Base-by-base conservation (phyloP, 2,329 filamentous ascomycete genomes). In the Hawksworthiomyces lignivorus region DNA sequence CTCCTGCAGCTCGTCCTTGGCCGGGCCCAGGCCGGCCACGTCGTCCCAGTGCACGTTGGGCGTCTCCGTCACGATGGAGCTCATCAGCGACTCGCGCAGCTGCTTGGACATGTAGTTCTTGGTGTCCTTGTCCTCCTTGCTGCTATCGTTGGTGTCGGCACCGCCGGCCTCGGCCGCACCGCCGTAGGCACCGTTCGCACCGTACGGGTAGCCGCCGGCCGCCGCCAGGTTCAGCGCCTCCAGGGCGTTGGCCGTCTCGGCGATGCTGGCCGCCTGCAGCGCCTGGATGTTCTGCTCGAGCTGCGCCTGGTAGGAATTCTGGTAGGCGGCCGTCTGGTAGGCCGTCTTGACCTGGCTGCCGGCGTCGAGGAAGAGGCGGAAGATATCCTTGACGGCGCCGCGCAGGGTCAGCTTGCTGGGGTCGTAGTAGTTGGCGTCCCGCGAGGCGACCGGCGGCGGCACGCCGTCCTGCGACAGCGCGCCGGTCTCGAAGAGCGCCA, bases 1-100 rank as follows among this genome's bases (percentile, higher is more conserved):
- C 34, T 45, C 44, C 30, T 52, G 46, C 22, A 52, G 50, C 34
- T 49, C 50, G 9, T 49, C 43, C 45, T 52, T 50, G 19, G 50
- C 50, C 4, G 38, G 26, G 2, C 20, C 40, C 18, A 52, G 45
- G 2, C 49, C 50, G 8, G 50, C 50, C 6, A 50, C 45, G 20
- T 51, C 50, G 12, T 46, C 39, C 50, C 50, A 52, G 28, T 22
- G 38, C 22, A 51, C 46, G 39, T 51, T 48, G 29, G 48, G 49
- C 18, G 47, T 51, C 10, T 45, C 36, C 20, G 51, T 36, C 30
- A 52, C 41, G 30, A 52, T 40, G 18, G 42, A 39, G 31, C 42
- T 36, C 19, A 44, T 27, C 18, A 44, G 36, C 3, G 42, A 34
- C n/a, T 36, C 31, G 10, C 31, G 18, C 14, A 44, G 42, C 31